Base-by-base conservation (phyloP, 495 filamentous ascomycete species). In the Lepidopterella palustris region DNA sequence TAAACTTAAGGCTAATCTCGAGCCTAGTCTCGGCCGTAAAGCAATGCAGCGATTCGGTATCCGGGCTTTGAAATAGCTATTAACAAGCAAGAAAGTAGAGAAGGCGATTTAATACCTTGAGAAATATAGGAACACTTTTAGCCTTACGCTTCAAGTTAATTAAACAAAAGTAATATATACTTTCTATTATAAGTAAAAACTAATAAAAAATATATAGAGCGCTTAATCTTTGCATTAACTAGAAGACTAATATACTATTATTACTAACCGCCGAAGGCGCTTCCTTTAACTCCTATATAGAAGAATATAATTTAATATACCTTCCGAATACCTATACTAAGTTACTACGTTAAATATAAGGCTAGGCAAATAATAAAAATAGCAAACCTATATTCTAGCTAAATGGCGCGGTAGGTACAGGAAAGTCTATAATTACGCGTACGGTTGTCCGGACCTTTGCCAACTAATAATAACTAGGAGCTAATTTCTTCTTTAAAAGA, bases 361-460 rank as follows among this genome's bases (percentile, higher is more conserved):
- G 45, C 32, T 68, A 62, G 66, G 58, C 42, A 1, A 51, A 63
- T 10, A 45, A 47, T 24, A 21, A 15, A 27, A 25, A 55, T 23
- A 31, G 50, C 27, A 67, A 57, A 47, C 54, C 40, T 32, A 62
- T 62, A 59, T 62, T 58, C 55, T 62, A 42, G 57, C 27, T 60
- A 5, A 57, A 57, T 27, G 54, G 59, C 20, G 26, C 61, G 55
- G 69, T 67, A 15, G 67, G 70, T 15, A 67, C 63, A 11, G 70
- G 71, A 21, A 73, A 72, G 52, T 72, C 70, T 25, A 72, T 70
- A 5, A 54, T 72, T 45, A 53, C 67, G 11, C 64, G 62, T 2
- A 66, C 70, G 39, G 35, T 67, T 20, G 64, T 50, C 32, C 28
- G 45, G 39, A 40, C 5, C 4, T 54, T 63, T 51, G 58, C 26